Evolutionary conservation across 129 eudicot genomes (phyloP), one percentile per base, ranked within the genome.

Genomic region (Saposhnikovia divaricata): DNA sequence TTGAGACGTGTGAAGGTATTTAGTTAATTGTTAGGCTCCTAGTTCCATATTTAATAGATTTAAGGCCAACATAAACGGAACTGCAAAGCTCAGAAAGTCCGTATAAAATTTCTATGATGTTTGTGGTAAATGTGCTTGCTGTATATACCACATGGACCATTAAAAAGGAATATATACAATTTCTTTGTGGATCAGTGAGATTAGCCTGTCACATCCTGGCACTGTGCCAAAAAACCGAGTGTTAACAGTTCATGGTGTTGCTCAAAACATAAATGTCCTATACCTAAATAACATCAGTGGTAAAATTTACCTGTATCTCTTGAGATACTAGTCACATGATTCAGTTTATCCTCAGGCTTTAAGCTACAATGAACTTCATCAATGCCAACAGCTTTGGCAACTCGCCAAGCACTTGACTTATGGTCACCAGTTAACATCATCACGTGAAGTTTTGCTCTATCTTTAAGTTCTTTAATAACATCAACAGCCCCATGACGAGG

Each of bases 371-470:
- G 90, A 66, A 95, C 87, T 85, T 95, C 97, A 79, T 84, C 85
- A 76, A 95, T 95, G 44, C 96, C 97, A 55, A 95, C 97, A n/a
- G 97, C 92, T 59, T 84, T 88, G 40, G 95, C 99, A 79, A 95
- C 96, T 85, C 97, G 84, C 82, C 84, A 77, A 57, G 99, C 99
- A 86, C 99, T 95, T 45, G 90, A 87, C 86, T 88, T 93, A 80
- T 95, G 99, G 90, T 95, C 99, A 79, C 99, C 97, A n/a, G 99
- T 95, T 75, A 95, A 82, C 99, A 95, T 95, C 88, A 95, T 90
- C 53, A 95, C 96, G 68, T 89, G 94, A 72, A 92, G 92, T 80
- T 92, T 91, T 55, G 90, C 96, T 79, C 88, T 83, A 63, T 89
- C 90, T 78, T 87, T 88, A 78, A 95, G 79, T 83, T 84, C 89